phyloP scores from a whole-genome alignment of 495 filamentous ascomycete species.

The Rhypophila decipiens region DNA sequence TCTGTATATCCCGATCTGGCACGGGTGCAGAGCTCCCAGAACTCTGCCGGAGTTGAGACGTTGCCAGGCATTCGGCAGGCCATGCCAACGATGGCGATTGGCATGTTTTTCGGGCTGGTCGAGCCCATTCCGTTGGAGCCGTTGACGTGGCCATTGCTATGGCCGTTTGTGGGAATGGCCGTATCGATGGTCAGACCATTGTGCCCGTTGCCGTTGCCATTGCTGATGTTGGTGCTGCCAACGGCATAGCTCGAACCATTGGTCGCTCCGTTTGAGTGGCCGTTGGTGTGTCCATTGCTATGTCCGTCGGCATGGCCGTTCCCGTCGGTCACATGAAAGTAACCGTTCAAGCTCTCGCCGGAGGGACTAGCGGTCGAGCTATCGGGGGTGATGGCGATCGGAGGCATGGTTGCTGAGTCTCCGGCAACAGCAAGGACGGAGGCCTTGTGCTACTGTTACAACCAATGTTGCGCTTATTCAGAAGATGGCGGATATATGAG shows the following conservation, averaged over 20 bases:
- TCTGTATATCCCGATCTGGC: conserved; percentile 52
- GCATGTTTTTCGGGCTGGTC: conserved; percentile 21
- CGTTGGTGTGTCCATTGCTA: conserved; percentile 18
- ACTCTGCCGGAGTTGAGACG: conserved; percentile 47
- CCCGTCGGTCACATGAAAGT: conserved; percentile 16
- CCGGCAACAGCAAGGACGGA: conserved; percentile 14
- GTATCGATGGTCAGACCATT: conserved; percentile 31
- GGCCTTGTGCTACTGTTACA: conserved; percentile 18
- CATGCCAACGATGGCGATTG: conserved; percentile 54
- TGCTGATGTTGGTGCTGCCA: conserved; percentile 12
- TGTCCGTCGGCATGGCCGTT: conserved; percentile 15
- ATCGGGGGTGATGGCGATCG: conserved; percentile 35
- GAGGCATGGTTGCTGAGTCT: conserved; percentile 29
- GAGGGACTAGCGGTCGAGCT: conserved; percentile 28
- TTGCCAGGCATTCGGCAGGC: conserved; percentile 48
- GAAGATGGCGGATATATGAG: conserved; percentile 14
- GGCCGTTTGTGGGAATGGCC: conserved; percentile 15
- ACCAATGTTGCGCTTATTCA: conserved; percentile 20
- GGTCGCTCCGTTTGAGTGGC: conserved; percentile 9
- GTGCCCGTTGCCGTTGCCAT: conserved; percentile 12
- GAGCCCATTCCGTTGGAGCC: conserved; percentile 14
- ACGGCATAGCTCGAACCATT: conserved; percentile 12
- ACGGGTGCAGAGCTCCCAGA: conserved; percentile 55
- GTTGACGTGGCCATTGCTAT: conserved; percentile 13
- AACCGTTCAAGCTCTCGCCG: conserved; percentile 23